Evolutionary conservation across 805 yeast genomes (phyloP).

Genomic region (Candida boleticola): DNA sequence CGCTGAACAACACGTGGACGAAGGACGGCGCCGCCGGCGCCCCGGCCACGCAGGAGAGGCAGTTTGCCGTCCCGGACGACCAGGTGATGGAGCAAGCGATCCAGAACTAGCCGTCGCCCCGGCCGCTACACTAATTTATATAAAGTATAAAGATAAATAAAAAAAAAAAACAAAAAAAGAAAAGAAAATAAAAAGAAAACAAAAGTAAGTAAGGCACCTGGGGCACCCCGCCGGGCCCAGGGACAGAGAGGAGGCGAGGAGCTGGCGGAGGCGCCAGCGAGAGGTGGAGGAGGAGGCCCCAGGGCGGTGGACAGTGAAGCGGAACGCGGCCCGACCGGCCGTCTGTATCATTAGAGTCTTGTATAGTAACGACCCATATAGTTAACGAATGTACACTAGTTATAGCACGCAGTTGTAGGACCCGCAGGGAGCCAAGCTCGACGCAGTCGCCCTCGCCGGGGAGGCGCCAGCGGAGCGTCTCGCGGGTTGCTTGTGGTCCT

Average conservation of each 20-base stretch:
- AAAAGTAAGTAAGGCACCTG: too few relatives aligned
- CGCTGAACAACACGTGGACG: constrained; percentile 34
- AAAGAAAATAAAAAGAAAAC: constrained; percentile 1
- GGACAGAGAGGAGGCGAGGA: too few relatives aligned
- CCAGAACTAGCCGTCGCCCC: constrained; percentile 12
- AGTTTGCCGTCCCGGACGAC: constrained; percentile 76
- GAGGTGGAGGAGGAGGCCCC: neutral
- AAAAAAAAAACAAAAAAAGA: constrained; percentile 10
- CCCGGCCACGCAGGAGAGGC: constrained; percentile 53
- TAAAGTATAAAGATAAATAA: constrained; percentile 9
- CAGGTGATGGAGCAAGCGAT: constrained; percentile 66
- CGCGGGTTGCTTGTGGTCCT: too few relatives aligned
- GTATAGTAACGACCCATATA: too few relatives aligned
- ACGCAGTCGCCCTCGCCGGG: too few relatives aligned
- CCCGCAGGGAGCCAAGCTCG: too few relatives aligned
- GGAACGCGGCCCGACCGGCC: too few relatives aligned
- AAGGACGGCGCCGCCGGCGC: constrained; percentile 19
- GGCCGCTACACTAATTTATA: neutral
- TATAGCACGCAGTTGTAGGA: too few relatives aligned
- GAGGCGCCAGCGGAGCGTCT: too few relatives aligned
- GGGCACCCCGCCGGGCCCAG: too few relatives aligned
- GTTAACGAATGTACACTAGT: too few relatives aligned
- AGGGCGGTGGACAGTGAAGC: neutral
- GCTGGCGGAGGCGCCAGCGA: neutral
- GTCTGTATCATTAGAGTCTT: too few relatives aligned